phyloP scores from a whole-genome alignment of 2,329 filamentous ascomycete genomes.

The Daldinia eschscholtzii region DNA sequence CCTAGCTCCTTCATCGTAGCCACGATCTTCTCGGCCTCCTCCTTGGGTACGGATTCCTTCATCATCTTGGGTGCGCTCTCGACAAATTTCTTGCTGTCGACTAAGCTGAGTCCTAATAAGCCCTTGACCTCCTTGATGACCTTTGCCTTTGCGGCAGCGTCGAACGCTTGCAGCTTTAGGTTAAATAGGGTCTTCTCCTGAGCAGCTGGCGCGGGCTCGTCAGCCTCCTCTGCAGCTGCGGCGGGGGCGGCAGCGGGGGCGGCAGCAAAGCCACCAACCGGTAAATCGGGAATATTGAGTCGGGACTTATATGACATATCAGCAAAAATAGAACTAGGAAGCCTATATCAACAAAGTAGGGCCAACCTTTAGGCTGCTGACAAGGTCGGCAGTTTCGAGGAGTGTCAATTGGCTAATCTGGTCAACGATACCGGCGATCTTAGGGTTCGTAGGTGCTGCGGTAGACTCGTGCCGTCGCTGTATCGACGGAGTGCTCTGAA shows the following conservation, averaged over 20 bases:
- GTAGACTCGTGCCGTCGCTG: constrained; percentile 90
- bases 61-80: constrained; percentile 97
- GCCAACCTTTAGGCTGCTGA: constrained; percentile 91
- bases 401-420: constrained; percentile 99
- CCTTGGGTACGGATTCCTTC: constrained; percentile 99
- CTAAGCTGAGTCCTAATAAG: constrained; percentile 92
- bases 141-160: constrained; percentile 93
- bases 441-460: constrained; percentile 82
- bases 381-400: constrained; percentile 95
- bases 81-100: constrained; percentile 99
- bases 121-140: constrained; percentile 99
- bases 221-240: constrained; percentile 82
- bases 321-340: constrained; percentile 27
- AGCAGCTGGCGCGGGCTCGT: constrained; percentile 87
- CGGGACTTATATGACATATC: constrained; percentile 71
- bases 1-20: constrained; percentile 93
- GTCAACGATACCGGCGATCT: constrained; percentile 95
- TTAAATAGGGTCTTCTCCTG: constrained; percentile 99
- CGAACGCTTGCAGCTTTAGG: constrained; percentile 92
- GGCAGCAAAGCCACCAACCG: constrained; percentile 89
- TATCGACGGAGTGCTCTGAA: constrained; percentile 62
- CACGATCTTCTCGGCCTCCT: constrained; percentile 99
- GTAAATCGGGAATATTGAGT: constrained; percentile 98
- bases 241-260: constrained; percentile 72
- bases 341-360: constrained; percentile 8